A percentile compares a stretch with the other conserved stretches of the same genome.
Conservation (phyloP, 352 stramenopile genomes). For the Phytophthora syringae region DNA sequence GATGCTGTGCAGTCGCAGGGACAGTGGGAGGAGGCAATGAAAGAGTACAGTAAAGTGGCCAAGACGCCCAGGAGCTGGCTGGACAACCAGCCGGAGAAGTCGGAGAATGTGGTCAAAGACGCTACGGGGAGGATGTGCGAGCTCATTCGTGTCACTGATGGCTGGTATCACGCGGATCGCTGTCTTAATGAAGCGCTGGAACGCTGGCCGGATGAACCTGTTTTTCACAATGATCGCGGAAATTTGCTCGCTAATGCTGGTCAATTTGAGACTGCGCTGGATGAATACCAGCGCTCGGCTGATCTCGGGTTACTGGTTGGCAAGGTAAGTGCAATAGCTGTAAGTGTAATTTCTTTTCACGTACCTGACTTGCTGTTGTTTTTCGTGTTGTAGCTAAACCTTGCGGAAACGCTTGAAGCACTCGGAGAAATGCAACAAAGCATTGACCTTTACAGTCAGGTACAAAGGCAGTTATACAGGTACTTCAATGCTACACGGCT, state of each 20-base stretch:
- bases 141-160: slow-evolving; percentile 55
- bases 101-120: slow-evolving; percentile 42
- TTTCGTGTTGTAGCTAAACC: slow-evolving; percentile 46
- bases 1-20: slow-evolving; percentile 46
- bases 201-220: slow-evolving; percentile 57
- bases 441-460: slow-evolving; percentile 60
- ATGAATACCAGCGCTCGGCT: slow-evolving; percentile 59
- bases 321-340: slow-evolving; percentile 40
- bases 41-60: slow-evolving; percentile 58
- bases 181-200: slow-evolving; percentile 58
- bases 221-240: slow-evolving; percentile 68
- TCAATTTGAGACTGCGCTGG: slow-evolving; percentile 62
- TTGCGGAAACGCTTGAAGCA: slow-evolving; percentile 59
- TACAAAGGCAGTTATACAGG: slow-evolving; percentile 8
- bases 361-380: slow-evolving; percentile 4
- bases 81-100: slow-evolving; percentile 23
- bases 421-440: slow-evolving; percentile 65
- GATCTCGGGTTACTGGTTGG: slow-evolving; percentile 48
- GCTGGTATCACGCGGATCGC: slow-evolving; percentile 51
- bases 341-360: background rate
- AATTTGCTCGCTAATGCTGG: slow-evolving; percentile 57
- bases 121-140: slow-evolving; percentile 58
- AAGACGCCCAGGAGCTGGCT: slow-evolving; percentile 19
- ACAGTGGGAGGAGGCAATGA: slow-evolving; percentile 65
- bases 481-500: background rate